Percentiles rank a stretch among this genome's conserved stretches.
Conservation (phyloP, 352 stramenopile species). For the Phytopythium oedochilum region DNA sequence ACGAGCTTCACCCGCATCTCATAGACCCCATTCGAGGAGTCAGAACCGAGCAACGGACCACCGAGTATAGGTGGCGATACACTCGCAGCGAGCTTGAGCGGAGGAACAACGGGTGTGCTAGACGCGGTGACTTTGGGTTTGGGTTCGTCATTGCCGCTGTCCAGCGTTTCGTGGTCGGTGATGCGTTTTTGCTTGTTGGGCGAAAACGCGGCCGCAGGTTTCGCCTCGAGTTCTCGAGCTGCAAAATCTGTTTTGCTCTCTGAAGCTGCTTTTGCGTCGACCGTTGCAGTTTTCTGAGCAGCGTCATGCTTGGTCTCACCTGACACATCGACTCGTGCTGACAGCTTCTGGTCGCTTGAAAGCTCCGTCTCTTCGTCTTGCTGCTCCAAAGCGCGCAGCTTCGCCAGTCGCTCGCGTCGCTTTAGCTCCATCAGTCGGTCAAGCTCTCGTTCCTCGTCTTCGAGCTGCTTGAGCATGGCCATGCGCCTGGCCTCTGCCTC, state of each 20-base stretch:
- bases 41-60: not conserved
- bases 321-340: not conserved
- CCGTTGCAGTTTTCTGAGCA: not conserved
- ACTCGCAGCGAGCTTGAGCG: constrained; percentile 14
- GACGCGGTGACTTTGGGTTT: not conserved
- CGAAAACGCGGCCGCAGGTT: not conserved
- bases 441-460: constrained; percentile 70
- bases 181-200: not conserved
- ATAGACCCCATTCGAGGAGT: not conserved
- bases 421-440: constrained; percentile 62
- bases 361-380: constrained; percentile 11
- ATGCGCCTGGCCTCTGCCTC: constrained; percentile 45
- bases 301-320: not conserved
- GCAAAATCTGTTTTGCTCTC: not conserved
- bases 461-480: constrained; percentile 59
- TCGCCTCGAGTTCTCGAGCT: not conserved
- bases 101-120: constrained; percentile 11
- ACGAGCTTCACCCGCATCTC: constrained; percentile 66
- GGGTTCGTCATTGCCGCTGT: not conserved
- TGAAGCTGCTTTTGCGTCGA: constrained; percentile 1
- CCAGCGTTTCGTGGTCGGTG: not conserved
- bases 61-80: not conserved
- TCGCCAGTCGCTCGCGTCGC: constrained; percentile 48
- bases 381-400: constrained; percentile 40
- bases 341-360: not conserved